Conservation (phyloP, 1,284 basidiomycete species). For the Pascua sp. region DNA sequence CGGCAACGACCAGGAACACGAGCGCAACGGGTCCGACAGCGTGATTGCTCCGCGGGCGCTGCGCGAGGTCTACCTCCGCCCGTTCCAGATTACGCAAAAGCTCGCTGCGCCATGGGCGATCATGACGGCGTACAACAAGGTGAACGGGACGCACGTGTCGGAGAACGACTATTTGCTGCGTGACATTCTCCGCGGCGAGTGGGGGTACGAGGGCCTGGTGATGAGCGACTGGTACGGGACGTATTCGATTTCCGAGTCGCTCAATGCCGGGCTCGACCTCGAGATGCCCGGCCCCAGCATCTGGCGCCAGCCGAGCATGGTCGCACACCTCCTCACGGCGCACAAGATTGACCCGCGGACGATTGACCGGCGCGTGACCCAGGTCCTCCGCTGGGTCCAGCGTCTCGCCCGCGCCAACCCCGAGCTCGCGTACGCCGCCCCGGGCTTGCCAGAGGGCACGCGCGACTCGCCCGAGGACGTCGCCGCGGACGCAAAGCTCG, state of each 20-base stretch:
- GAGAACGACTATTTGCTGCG: conserved; percentile 60
- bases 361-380: conserved; percentile 21
- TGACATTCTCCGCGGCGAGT: conserved; percentile 54
- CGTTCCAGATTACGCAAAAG: conserved; percentile 77
- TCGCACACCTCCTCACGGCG: conserved; percentile 60
- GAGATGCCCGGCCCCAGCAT: conserved; percentile 28
- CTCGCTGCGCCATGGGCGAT: conserved; percentile 50
- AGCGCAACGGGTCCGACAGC: conserved; percentile 31
- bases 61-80: conserved; percentile 70
- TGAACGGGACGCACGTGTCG: conserved; percentile 66
- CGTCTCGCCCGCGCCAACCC: conserved; percentile 22
- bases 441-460: conserved; percentile 20
- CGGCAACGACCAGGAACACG: conserved; percentile 46
- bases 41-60: conserved; percentile 56
- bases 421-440: conserved; percentile 26
- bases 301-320: conserved; percentile 30
- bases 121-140: conserved; percentile 54
- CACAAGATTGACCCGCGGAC: conserved; percentile 53
- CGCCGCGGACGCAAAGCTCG: conserved; percentile 22
- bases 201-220: conserved; percentile 66
- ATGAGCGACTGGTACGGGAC: conserved; percentile 60
- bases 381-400: conserved; percentile 47
- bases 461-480: conserved; percentile 17
- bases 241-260: conserved; percentile 61
- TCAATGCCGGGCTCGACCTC: conserved; percentile 68